These are phyloP conservation scores for Erythrophleum ivorense DNA, from an alignment of 331 rosid species.

Conservation along the genomic window DNA sequence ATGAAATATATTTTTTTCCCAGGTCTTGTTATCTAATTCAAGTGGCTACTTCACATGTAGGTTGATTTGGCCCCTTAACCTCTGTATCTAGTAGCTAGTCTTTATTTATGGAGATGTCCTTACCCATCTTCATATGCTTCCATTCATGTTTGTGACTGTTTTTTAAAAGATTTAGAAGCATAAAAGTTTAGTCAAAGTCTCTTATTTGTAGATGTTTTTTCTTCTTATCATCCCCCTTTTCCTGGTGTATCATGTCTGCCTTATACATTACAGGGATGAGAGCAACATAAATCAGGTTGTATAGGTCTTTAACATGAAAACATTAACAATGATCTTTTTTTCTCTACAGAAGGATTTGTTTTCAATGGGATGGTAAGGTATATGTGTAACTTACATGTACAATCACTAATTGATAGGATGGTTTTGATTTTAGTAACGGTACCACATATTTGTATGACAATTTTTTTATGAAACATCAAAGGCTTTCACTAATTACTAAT, in stretches of 20 bases:
- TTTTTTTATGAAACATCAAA: constrained; percentile 15
- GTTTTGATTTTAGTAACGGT: not conserved
- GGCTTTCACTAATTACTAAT: not conserved
- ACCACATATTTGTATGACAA: not conserved
- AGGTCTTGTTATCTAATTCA: not conserved
- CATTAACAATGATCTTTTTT: not conserved
- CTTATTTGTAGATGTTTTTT: not conserved
- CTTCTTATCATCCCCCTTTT: not conserved
- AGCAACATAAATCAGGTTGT: not conserved
- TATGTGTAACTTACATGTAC: not conserved
- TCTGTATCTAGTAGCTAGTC: not conserved
- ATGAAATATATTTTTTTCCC: not conserved
- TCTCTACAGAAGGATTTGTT: not conserved
- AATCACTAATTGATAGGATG: not conserved
- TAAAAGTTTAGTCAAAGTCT: not conserved
- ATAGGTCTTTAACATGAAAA: not conserved
- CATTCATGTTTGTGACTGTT: not conserved
- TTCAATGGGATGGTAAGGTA: not conserved
- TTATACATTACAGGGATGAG: not conserved
- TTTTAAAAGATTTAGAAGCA: not conserved
- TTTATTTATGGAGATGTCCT: not conserved
- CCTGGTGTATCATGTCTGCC: not conserved
- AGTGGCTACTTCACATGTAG: not conserved
- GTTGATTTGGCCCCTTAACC: not conserved
- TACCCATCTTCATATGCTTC: not conserved